Base-by-base conservation (phyloP, 163 green algal genomes). In the Trebouxia gelatinosa region DNA sequence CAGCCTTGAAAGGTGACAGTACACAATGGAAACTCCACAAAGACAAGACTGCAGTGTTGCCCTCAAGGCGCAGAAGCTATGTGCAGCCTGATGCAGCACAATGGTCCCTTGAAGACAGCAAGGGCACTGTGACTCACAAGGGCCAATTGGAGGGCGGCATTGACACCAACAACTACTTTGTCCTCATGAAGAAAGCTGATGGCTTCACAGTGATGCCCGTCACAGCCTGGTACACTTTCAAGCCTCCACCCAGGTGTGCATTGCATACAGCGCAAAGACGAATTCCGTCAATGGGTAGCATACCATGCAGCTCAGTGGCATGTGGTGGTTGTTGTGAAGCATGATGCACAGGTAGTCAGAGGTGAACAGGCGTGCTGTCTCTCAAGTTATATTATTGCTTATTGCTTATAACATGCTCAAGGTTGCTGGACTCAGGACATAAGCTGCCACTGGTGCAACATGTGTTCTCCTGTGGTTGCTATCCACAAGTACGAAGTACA, bases 281-380 rank as follows among this genome's bases (percentile, higher is more conserved):
- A 37, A 72, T n/a, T n/a, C n/a, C n/a, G n/a, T n/a, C n/a, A 37
- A 72, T 72, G 64, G 64, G 21, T 54, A 72, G 64, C 64, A 72
- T 37, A 72, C 50, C 37, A 72, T 35, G 35, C 64, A 72, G 6
- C 50, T 72, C 19, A 51, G 64, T 37, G 64, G 64, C 37, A 72
- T n/a, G n/a, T n/a, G n/a, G n/a, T n/a, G n/a, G n/a, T n/a, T n/a
- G n/a, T n/a, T n/a, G n/a, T n/a, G n/a, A n/a, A n/a, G n/a, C n/a
- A n/a, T n/a, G n/a, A n/a, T n/a, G n/a, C n/a, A n/a, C n/a, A n/a
- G n/a, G n/a, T n/a, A n/a, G n/a, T n/a, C n/a, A n/a, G n/a, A n/a
- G n/a, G n/a, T n/a, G n/a, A n/a, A n/a, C n/a, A n/a, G n/a, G n/a
- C n/a, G n/a, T n/a, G n/a, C n/a, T n/a, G n/a, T n/a, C n/a, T n/a